Base-by-base conservation (phyloP, 345 rosid genomes). In the Camelina hispida region DNA sequence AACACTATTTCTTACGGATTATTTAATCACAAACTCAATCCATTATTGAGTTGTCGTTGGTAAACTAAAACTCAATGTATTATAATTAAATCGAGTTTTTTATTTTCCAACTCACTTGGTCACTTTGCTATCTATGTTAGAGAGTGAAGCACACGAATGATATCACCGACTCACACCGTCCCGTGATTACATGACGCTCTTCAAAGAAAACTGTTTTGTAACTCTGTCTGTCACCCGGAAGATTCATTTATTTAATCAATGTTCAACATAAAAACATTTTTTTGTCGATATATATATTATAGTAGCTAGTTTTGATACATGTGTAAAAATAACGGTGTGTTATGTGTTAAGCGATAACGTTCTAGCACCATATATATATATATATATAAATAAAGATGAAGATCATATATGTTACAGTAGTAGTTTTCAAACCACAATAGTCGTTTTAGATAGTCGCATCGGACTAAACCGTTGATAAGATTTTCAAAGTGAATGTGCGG, bases 101-200 rank as follows among this genome's bases (percentile, higher is more conserved):
- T 34, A 25, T 34, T 34, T 34, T 34, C 9, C 9, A 34, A 34
- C n/a, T 43, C 7, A 43, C 6, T 63, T 56, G 3, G 44, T n/a
- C n/a, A n/a, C n/a, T n/a, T n/a, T n/a, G 6, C 40, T 38, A 55
- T 42, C 37, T 62, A 16, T 62, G 54, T 30, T 55, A 56, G 77
- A 65, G 77, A 77, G 81, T 78, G 77, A 78, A 78, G 63, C 68
- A 73, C 73, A 78, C 72, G 81, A 60, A 72, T 32, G 58, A 52
- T 66, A 78, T 72, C 69, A 46, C 81, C 81, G 77, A 66, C 81
- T 59, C 77, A 62, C 81, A 62, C 81, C 81, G 81, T 72, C 81
- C 77, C 32, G 50, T 58, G 68, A 72, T 70, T 38, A 35, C 60
- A 63, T 37, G 51, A 69, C 65, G 64, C 17, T 13, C 9, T 69